phyloP scores from a whole-genome alignment of 2,329 filamentous ascomycete species.

The Trichoderma endophyticum region DNA sequence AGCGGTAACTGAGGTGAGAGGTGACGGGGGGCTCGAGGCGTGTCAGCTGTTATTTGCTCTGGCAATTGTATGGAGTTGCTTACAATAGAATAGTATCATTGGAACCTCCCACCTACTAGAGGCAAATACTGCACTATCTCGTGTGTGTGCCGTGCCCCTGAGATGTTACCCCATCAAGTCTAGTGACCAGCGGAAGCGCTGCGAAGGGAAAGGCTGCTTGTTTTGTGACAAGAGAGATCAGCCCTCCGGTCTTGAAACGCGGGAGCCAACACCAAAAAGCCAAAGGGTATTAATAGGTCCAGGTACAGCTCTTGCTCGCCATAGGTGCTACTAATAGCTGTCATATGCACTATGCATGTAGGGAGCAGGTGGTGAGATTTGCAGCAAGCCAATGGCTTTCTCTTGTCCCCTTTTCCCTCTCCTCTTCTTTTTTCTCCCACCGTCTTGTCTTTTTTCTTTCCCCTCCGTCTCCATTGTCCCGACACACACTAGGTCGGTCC shows the following conservation, averaged over 20 bases:
- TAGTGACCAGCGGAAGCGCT: conserved; percentile 12
- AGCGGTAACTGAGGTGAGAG: neutral
- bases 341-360: conserved; percentile 9
- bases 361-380: neutral
- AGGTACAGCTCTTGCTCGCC: neutral
- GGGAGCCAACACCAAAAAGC: neutral
- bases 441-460: neutral
- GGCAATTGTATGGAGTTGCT: neutral
- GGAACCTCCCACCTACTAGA: neutral
- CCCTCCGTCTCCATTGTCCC: neutral
- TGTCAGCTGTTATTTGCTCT: neutral
- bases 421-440: neutral
- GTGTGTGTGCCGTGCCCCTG: conserved; percentile 10
- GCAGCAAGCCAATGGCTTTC: neutral
- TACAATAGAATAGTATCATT: neutral
- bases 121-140: neutral
- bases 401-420: neutral
- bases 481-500: neutral
- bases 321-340: neutral
- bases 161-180: conserved; percentile 15
- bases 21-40: neutral
- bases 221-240: neutral
- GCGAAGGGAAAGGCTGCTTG: neutral
- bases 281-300: neutral
- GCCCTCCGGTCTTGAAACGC: conserved; percentile 1